Evolutionary conservation across 176 grass and related monocot genomes (phyloP), one percentile per base, ranked within the genome.

Genomic region (Triticum turgidum): DNA sequence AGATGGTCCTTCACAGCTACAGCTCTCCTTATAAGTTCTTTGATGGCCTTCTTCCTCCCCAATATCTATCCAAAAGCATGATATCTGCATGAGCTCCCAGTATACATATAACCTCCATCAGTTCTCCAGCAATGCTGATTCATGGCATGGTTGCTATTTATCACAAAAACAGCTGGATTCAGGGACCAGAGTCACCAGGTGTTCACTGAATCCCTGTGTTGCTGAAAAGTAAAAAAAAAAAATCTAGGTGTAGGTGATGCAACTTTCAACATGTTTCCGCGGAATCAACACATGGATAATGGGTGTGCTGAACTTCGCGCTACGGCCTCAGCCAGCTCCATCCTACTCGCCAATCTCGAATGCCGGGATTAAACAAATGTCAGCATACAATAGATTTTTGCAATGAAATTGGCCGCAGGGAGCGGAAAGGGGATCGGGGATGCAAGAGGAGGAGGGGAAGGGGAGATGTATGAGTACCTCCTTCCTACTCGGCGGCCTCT

Each of bases 11-110:
- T 87, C 63, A 86, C 49, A 69, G 88, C 77, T 51, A 85, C 22
- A 64, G 89, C 93, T 68, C 86, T 93, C 71, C 80, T 89, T 80
- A 95, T 86, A 81, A 87, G 73, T 85, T 95, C 89, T 13, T 92
- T 75, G 11, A 92, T 61, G 11, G 87, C 88, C 38, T 92, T 95
- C 69, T 98, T 95, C 54, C 86, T 94, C 61, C 79, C 90, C 61
- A 94, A 30, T 41, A 98, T 83, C 96, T 98, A 79, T 5, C 1
- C 69, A 87, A 78, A 5, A 64, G 33, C 59, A 80, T 7, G 17
- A 83, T 77, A 85, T 45, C 38, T 24, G 22, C 21, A 89, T 79
- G 6, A 94, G 74, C 13, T 51, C 73, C 17, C 17, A 44, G 9
- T 25, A 58, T n/a, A 80, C 27, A 70, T 11, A 17, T n/a, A 25